phyloP scores from a whole-genome alignment of 2,329 filamentous ascomycete species.

The Stagonosporopsis chrysanthemi region DNA sequence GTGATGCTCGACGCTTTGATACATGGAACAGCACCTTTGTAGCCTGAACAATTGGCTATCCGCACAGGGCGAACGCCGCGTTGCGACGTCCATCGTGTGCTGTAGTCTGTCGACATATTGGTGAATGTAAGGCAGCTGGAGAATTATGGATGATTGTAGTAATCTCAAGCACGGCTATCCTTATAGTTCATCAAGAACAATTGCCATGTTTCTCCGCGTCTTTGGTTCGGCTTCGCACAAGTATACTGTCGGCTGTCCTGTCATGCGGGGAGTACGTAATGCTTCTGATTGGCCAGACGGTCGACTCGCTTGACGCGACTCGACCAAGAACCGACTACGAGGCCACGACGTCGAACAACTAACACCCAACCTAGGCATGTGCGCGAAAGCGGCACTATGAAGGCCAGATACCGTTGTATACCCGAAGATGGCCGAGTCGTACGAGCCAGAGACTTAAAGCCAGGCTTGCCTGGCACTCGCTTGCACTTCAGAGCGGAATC shows the following conservation, averaged over 20 bases:
- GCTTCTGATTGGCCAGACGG: constrained; percentile 25
- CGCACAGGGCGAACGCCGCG: constrained; percentile 43
- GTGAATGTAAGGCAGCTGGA: background rate
- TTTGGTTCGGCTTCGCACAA: background rate
- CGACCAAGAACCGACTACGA: constrained; percentile 28
- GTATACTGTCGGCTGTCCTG: background rate
- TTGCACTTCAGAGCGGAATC: background rate
- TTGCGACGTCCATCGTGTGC: constrained; percentile 38
- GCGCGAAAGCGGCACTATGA: background rate
- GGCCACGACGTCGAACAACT: constrained; percentile 5
- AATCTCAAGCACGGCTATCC: background rate
- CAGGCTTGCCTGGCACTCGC: background rate
- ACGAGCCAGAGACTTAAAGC: background rate
- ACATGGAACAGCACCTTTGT: constrained; percentile 30
- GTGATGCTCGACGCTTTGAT: background rate
- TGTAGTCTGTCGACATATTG: constrained; percentile 30
- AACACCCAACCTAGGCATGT: background rate
- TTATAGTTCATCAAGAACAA: background rate
- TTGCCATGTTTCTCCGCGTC: background rate
- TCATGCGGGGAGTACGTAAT: constrained; percentile 20
- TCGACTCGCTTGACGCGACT: constrained; percentile 31
- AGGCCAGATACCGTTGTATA: background rate
- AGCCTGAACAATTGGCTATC: constrained; percentile 51
- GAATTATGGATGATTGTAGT: background rate
- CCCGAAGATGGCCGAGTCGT: background rate